Conservation (phyloP, 2,329 filamentous ascomycete genomes). For the Alternaria panax region DNA sequence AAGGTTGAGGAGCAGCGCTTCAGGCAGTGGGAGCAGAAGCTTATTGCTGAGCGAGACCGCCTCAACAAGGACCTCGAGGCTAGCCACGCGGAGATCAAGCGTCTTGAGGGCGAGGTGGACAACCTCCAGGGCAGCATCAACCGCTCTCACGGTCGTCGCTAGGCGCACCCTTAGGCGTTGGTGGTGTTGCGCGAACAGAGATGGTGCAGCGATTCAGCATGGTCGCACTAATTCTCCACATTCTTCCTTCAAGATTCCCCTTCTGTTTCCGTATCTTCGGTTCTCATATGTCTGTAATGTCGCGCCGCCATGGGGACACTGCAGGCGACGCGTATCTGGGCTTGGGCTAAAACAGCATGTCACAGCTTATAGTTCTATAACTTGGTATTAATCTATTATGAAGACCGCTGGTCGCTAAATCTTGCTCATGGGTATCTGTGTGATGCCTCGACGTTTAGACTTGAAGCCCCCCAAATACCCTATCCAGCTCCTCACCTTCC, state of each 20-base stretch:
- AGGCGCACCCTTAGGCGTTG: constrained; percentile 46
- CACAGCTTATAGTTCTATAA: constrained; percentile 31
- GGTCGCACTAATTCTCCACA: constrained; percentile 18
- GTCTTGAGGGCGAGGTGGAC: constrained; percentile 91
- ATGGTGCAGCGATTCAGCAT: constrained; percentile 15
- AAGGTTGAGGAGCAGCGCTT: constrained; percentile 99
- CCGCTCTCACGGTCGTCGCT: constrained; percentile 92
- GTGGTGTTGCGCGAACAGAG: constrained; percentile 16
- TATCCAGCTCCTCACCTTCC: constrained; percentile 65
- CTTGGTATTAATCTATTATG: constrained; percentile 42
- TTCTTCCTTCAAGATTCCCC: constrained; percentile 52
- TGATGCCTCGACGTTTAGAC: constrained; percentile 9
- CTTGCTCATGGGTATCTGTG: background rate
- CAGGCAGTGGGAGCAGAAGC: constrained; percentile 99
- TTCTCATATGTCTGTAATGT: constrained; percentile 53
- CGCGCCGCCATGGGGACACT: constrained; percentile 37
- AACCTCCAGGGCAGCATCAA: constrained; percentile 87
- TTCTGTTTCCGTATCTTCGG: constrained; percentile 39
- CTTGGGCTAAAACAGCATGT: constrained; percentile 21
- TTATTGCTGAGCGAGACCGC: constrained; percentile 97
- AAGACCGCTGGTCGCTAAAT: constrained; percentile 33
- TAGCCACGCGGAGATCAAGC: constrained; percentile 90
- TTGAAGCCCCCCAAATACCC: constrained; percentile 72
- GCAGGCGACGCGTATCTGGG: constrained; percentile 14
- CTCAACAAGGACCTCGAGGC: constrained; percentile 99